Base-by-base conservation (phyloP, 768 basidiomycete genomes). In the Chiua virens region DNA sequence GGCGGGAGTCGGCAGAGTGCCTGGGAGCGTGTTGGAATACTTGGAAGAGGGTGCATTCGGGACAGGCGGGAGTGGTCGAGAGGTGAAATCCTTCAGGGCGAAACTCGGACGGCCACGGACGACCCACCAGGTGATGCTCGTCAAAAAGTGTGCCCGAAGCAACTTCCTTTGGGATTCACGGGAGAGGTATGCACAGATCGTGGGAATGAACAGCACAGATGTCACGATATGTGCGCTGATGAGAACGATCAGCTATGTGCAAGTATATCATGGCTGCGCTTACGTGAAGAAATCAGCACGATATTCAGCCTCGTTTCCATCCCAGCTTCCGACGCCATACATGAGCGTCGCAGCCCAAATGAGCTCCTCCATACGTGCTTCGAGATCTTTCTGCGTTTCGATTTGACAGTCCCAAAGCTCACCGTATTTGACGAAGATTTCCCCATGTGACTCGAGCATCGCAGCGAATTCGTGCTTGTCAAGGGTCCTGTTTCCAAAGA, bases 181-280 rank as follows among this genome's bases (percentile, higher is more conserved):
- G 70, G 85, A 80, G 47, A 81, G 55, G 51, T 71, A 61, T 2
- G 74, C 74, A 13, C 76, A 67, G 37, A 82, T 48, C 1, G 85
- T 75, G 0, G 81, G 75, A 17, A 87, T 51, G 71, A 87, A 86
- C 25, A 86, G 57, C 9, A 78, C 74, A 2, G 86, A 86, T 0
- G 87, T 90, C 32, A 88, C 79, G 13, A 87, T 74, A 56, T 89
- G 87, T 67, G 83, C 81, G 14, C 85, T 88, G 35, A 4, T 34
- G 7, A n/a, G 6, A 35, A n/a, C 8, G 14, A 28, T 58, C 49
- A 60, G 59, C 45, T 8, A 25, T 13, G 22, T 8, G 8, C 14
- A 25, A n/a, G 34, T 21, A 21, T 9, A 25, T 32, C 21, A 8
- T n/a, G 10, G 18, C 20, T 56, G 45, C 11, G 73, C 84, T 56